Evolutionary conservation across 2,329 filamentous ascomycete genomes (phyloP), one percentile per base, ranked within the genome.

Genomic region (Lachnellula subtilissima): DNA sequence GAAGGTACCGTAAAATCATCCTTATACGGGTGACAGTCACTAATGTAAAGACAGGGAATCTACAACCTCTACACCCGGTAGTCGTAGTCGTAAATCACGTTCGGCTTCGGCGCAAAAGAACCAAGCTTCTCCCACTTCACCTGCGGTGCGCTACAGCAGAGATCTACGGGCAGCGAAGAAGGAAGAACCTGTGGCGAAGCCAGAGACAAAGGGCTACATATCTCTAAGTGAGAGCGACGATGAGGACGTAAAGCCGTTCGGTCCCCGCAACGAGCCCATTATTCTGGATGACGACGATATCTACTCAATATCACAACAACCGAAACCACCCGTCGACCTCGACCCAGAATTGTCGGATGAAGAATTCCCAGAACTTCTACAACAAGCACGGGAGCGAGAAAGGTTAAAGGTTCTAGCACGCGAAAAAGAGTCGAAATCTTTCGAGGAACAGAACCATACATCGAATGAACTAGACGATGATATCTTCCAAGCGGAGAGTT

Each of bases 351-450:
- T 59, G 2, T 64, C 59, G 3, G 67, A 69, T 14, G 69, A 70
- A 51, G 67, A 70, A 47, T 68, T 65, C 45, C 64, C 69, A 14
- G 67, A 71, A 37, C 50, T 70, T n/a, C 55, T 69, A 12, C 54
- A 54, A 43, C 56, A 58, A 47, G 69, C 68, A 15, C 53, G 63
- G 37, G 62, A 69, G 53, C 62, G 66, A 5, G 63, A 58, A 36
- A 63, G 53, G 45, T 57, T 61, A 42, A 64, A 63, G 22, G 51
- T 54, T 22, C 39, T 55, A 12, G 52, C 62, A 28, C 56, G 50
- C 8, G 40, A 53, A 28, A 58, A 61, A 22, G 48, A 53, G 7
- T 45, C 42, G 5, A 55, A 50, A n/a, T 51, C 52, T 3, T 59
- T 58, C 23, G 42, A 47, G 19, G 52, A 58, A n/a, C 42, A 54